Evolutionary conservation across 805 yeast species (phyloP).

Genomic region (Sugiyamaella marilandica): DNA sequence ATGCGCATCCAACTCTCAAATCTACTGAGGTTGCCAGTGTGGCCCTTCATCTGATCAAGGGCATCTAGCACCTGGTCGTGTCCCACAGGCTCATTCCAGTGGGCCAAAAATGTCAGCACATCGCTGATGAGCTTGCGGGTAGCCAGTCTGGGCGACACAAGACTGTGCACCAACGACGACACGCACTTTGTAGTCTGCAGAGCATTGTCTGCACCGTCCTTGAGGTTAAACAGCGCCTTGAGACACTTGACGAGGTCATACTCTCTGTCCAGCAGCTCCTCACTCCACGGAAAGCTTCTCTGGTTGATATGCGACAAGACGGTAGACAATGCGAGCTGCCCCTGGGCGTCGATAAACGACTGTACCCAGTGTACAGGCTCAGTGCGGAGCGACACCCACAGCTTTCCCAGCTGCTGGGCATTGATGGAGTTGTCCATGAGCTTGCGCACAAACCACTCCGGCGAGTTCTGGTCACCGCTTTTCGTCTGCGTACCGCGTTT

Average conservation of each 20-base stretch:
- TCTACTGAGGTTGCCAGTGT: conserved; percentile 34
- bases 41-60: conserved; percentile 42
- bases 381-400: conserved; percentile 89
- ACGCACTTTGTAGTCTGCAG: conserved; percentile 41
- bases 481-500: conserved; percentile 26
- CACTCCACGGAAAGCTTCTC: conserved; percentile 29
- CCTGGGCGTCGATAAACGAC: conserved; percentile 71
- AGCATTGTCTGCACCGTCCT: conserved; percentile 57
- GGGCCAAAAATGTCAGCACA: conserved; percentile 54
- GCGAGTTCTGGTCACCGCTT: conserved; percentile 40
- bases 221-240: conserved; percentile 63
- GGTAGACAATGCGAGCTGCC: conserved; percentile 70
- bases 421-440: conserved; percentile 67
- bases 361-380: conserved; percentile 84
- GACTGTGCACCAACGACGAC: conserved; percentile 63
- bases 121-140: conserved; percentile 82
- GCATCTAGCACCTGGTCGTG: conserved; percentile 56
- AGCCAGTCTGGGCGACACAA: conserved; percentile 66
- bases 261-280: conserved; percentile 61
- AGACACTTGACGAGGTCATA: conserved; percentile 71
- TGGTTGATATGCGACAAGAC: conserved; percentile 53
- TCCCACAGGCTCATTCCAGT: conserved; percentile 42
- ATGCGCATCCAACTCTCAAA: conserved; percentile 69
- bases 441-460: conserved; percentile 70
- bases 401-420: conserved; percentile 65